Conservation (phyloP, 2,329 filamentous ascomycete genomes). For the Orbilia brochopaga region DNA sequence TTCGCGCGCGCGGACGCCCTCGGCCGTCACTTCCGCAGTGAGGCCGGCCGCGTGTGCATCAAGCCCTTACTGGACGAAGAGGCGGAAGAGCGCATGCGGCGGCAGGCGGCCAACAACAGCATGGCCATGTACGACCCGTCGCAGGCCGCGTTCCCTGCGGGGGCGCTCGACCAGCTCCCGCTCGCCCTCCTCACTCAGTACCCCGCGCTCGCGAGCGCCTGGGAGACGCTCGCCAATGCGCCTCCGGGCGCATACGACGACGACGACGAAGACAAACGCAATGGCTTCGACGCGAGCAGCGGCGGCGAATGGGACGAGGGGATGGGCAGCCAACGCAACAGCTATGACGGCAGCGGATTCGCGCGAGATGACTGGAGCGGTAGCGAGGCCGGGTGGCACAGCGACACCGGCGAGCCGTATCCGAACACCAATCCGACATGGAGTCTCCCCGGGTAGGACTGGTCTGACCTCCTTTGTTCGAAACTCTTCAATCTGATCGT, state of each 20-base stretch:
- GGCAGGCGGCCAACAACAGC: constrained; percentile 64
- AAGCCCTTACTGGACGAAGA: constrained; percentile 97
- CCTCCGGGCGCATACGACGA: constrained; percentile 71
- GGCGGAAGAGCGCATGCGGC: constrained; percentile 70
- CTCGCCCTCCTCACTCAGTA: constrained; percentile 89
- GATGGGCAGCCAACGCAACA: constrained; percentile 54
- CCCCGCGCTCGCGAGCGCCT: constrained; percentile 87
- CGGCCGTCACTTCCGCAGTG: constrained; percentile 90
- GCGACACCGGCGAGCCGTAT: constrained; percentile 36
- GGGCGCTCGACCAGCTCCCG: constrained; percentile 73
- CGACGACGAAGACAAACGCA: constrained; percentile 69
- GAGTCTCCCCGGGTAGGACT: constrained; percentile 31
- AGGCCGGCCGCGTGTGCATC: constrained; percentile 94
- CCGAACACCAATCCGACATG: constrained; percentile 23
- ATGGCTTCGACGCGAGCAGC: constrained; percentile 56
- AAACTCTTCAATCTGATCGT: constrained; percentile 7
- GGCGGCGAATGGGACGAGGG: constrained; percentile 54
- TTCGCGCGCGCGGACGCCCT: constrained; percentile 96
- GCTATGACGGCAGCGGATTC: constrained; percentile 52
- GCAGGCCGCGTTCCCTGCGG: constrained; percentile 61
- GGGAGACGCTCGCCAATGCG: constrained; percentile 74
- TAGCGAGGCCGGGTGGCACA: constrained; percentile 49
- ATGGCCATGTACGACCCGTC: constrained; percentile 65
- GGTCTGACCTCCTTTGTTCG: constrained; percentile 4
- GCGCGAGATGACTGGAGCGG: constrained; percentile 52